Conservation (phyloP, 1,284 basidiomycete genomes). For the Puccinia polysora region DNA sequence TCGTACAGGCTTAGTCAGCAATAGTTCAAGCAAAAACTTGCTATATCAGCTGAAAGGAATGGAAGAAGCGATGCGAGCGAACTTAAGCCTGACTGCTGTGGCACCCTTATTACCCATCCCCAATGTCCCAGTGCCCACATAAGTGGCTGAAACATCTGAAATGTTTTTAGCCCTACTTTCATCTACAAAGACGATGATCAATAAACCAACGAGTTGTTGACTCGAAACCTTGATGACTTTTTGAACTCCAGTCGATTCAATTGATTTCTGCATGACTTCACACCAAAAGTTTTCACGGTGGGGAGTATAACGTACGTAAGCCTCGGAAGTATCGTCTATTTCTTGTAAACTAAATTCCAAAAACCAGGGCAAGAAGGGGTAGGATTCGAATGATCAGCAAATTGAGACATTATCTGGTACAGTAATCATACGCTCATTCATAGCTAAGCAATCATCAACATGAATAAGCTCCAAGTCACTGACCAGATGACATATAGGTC, state of each 20-base stretch:
- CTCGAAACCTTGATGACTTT: constrained; percentile 40
- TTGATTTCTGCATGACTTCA: constrained; percentile 24
- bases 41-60: not conserved
- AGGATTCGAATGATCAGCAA: not conserved
- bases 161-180: constrained; percentile 3
- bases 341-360: constrained; percentile 24
- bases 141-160: constrained; percentile 31
- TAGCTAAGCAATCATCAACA: not conserved
- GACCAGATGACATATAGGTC: constrained; percentile 37
- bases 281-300: constrained; percentile 29
- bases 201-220: constrained; percentile 39
- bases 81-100: constrained; percentile 34
- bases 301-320: constrained; percentile 24
- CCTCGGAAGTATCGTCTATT: constrained; percentile 36
- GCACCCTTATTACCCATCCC: constrained; percentile 40
- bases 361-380: not conserved
- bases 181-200: constrained; percentile 27
- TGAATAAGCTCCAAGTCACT: not conserved
- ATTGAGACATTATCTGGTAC: not conserved
- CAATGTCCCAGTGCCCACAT: constrained; percentile 38
- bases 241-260: constrained; percentile 9
- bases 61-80: not conserved
- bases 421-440: not conserved
- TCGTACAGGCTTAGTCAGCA: too few species aligned
- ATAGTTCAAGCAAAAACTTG: not conserved